Percentiles rank a stretch among this genome's conserved stretches.
Evolutionary conservation across 176 grass and related monocot genomes (phyloP).

Genomic region (Urochloa ruziziensis): DNA sequence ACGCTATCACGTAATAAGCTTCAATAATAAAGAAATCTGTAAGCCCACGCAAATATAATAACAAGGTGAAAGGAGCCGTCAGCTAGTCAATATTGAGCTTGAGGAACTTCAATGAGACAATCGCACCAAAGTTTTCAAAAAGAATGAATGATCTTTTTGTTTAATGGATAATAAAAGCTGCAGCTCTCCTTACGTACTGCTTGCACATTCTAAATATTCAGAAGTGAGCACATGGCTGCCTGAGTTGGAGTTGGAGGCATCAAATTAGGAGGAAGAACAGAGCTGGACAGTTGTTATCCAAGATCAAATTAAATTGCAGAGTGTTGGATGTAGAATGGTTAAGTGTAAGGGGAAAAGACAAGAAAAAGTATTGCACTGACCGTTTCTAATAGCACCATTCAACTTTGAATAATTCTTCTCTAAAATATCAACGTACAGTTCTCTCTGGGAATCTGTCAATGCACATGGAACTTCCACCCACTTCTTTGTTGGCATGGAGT

Average conservation of each 20-base stretch:
- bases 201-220: not conserved
- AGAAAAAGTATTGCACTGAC: slow-evolving; percentile 20
- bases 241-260: not conserved
- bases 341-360: not conserved
- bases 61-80: not conserved
- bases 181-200: not conserved
- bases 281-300: not conserved
- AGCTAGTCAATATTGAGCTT: not conserved
- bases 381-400: slow-evolving; percentile 50
- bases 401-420: slow-evolving; percentile 72
- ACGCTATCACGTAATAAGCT: not conserved
- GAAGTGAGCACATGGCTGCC: not conserved
- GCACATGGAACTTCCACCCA: slow-evolving; percentile 82
- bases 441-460: slow-evolving; percentile 56
- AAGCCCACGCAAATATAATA: not conserved
- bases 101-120: not conserved
- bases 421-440: slow-evolving; percentile 70
- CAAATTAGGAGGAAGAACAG: not conserved
- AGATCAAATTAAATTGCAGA: not conserved
- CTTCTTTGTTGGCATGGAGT: slow-evolving; percentile 66
- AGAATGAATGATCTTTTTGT: not conserved
- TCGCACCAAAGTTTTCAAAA: not conserved
- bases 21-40: not conserved
- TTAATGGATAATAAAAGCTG: not conserved
- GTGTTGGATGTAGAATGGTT: not conserved